Evolutionary conservation across 176 grass and related monocot genomes (phyloP), one percentile per base, ranked within the genome.

Genomic region (Poa annua): DNA sequence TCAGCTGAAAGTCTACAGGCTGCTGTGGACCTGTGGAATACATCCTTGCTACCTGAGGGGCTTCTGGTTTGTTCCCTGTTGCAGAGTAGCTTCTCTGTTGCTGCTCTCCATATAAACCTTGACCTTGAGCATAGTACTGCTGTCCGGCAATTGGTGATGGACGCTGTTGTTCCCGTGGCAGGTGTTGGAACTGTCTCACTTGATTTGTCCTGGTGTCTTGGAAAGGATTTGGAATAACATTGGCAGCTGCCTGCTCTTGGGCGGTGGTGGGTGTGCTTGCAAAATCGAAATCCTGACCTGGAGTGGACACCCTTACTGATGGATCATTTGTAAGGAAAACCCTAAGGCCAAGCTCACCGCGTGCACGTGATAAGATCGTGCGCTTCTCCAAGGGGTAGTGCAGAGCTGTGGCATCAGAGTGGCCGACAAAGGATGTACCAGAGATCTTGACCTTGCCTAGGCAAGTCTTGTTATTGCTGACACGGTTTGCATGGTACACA

Each of bases 281-380:
- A 29, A 97, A 44, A 53, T 94, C 84, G 1, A 85, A 79, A 20
- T 89, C 88, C 29, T 80, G 83, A 15, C 73, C 60, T 2, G 92
- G 88, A 45, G 84, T 15, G 4, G 92, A 95, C 76, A 83, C 77
- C 44, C 85, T 81, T 60, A 95, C 89, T 8, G 84, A 89, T 32
- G 90, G 87, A 86, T 98, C 90, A 69, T 95, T 54, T 26, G 96
- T 98, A 59, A 95, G 90, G 86, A 98, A 98, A 47, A 98, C 92
- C 56, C 86, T 95, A 74, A 98, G 88, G 19, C 87, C 86, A 38
- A 98, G 90, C 84, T 98, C 90, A 62, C 96, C 96, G 8, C 82
- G 89, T 7, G 88, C 87, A n/a, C 92, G 86, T 0, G 96, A 95
- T 21, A 95, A 83, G 15, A 98, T 82, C 0, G 60, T 76, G 6